These are phyloP conservation scores for Hortiboletus flavorubellus DNA, from an alignment of 768 basidiomycete genomes.

Conservation along the genomic window DNA sequence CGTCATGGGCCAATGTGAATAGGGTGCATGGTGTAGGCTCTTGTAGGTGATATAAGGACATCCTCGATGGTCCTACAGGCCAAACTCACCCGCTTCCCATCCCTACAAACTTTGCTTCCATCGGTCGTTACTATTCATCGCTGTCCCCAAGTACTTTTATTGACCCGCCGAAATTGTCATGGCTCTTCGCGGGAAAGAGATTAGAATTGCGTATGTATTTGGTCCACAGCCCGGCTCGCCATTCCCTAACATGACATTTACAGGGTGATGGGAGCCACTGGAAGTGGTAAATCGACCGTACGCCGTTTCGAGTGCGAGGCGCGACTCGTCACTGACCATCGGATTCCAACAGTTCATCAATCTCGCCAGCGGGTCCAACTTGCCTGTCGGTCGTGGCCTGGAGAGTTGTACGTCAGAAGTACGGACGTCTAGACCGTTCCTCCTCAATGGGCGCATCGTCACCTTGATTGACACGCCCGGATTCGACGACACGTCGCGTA, in stretches of 20 bases:
- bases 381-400: conserved; percentile 44
- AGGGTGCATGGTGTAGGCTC: conserved; percentile 4
- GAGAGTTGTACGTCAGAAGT: conserved; percentile 51
- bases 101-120: neutral
- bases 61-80: neutral
- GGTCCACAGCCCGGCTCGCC: neutral
- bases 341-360: conserved; percentile 47
- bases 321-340: conserved; percentile 1
- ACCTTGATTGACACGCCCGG: conserved; percentile 60
- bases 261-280: conserved; percentile 36
- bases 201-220: conserved; percentile 31
- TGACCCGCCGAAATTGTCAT: conserved; percentile 12
- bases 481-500: conserved; percentile 52
- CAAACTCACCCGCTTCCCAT: neutral
- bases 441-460: conserved; percentile 42
- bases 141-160: neutral
- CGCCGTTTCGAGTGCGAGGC: neutral
- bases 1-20: conserved; percentile 15
- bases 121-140: neutral
- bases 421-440: conserved; percentile 41
- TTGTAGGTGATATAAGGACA: conserved; percentile 17
- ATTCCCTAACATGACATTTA: conserved; percentile 1
- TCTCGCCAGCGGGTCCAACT: conserved; percentile 44
- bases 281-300: conserved; percentile 38
- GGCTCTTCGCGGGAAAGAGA: conserved; percentile 27